These are phyloP conservation scores for Heterobasidion irregulare DNA, from an alignment of 1,284 basidiomycete species.

Conservation along the genomic window DNA sequence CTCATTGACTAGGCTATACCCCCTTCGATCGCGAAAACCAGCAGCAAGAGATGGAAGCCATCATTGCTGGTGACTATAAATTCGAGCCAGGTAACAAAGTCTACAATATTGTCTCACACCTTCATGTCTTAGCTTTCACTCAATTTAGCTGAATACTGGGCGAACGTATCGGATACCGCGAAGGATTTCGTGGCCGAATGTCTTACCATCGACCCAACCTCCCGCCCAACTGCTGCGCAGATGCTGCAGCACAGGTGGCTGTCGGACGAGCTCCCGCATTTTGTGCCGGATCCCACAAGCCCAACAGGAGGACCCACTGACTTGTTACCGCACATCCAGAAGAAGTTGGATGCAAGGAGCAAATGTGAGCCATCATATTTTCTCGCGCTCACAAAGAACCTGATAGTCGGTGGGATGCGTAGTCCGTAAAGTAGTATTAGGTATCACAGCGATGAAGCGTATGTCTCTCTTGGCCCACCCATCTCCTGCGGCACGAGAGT, in stretches of 20 bases:
- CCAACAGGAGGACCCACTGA: constrained; percentile 62
- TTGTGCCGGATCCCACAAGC: constrained; percentile 55
- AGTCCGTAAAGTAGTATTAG: constrained; percentile 84
- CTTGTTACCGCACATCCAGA: constrained; percentile 83
- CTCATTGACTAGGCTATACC: constrained; percentile 57
- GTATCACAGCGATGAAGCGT: constrained; percentile 79
- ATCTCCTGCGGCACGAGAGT: constrained; percentile 36
- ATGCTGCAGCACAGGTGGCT: constrained; percentile 80
- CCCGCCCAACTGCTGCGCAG: constrained; percentile 70
- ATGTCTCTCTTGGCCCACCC: constrained; percentile 50
- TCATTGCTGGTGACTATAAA: constrained; percentile 85
- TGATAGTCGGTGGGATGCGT: background rate
- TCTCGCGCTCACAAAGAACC: background rate
- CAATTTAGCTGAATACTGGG: constrained; percentile 69
- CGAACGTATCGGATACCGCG: constrained; percentile 73
- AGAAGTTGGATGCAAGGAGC: constrained; percentile 81
- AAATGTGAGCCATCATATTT: constrained; percentile 43
- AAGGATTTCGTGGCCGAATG: constrained; percentile 77
- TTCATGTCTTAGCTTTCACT: constrained; percentile 4
- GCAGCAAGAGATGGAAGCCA: constrained; percentile 87
- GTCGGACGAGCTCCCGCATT: constrained; percentile 55
- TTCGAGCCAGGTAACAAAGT: constrained; percentile 63
- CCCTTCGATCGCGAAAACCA: constrained; percentile 90
- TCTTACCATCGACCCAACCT: constrained; percentile 74
- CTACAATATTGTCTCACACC: background rate